A percentile compares a stretch with the other conserved stretches of the same genome.
Evolutionary conservation across 1,284 basidiomycete genomes (phyloP).

Genomic region (Singerocomus inundabilis): DNA sequence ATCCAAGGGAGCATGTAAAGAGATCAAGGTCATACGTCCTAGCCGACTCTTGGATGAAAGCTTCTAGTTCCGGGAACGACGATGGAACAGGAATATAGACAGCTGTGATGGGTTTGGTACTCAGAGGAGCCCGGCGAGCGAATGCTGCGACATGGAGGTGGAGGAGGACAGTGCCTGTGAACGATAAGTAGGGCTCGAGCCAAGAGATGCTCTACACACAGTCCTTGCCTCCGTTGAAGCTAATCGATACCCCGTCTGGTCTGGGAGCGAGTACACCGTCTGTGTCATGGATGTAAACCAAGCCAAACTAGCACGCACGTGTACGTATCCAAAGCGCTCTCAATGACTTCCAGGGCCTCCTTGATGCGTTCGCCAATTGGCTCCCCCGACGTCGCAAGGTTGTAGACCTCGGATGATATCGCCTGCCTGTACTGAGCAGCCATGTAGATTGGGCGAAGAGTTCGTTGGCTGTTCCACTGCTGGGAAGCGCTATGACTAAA

Average conservation of each 20-base stretch:
- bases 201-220: slow-evolving; percentile 56
- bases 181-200: slow-evolving; percentile 4
- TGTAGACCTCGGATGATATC: slow-evolving; percentile 59
- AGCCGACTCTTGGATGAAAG: slow-evolving; percentile 72
- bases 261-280: slow-evolving; percentile 36
- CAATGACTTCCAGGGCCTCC: slow-evolving; percentile 77
- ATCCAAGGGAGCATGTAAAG: slow-evolving; percentile 53
- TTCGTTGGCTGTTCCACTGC: neutral
- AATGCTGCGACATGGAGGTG: slow-evolving; percentile 84
- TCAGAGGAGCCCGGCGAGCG: slow-evolving; percentile 40
- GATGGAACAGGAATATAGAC: slow-evolving; percentile 91
- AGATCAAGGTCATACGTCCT: slow-evolving; percentile 79
- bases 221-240: slow-evolving; percentile 98
- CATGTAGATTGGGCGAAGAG: slow-evolving; percentile 1
- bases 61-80: slow-evolving; percentile 83
- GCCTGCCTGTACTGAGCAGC: slow-evolving; percentile 41
- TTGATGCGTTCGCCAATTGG: slow-evolving; percentile 62
- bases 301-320: slow-evolving; percentile 55
- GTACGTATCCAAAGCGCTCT: slow-evolving; percentile 68
- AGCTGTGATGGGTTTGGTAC: slow-evolving; percentile 60
- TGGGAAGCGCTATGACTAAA: slow-evolving; percentile 10
- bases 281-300: neutral
- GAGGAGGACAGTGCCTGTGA: slow-evolving; percentile 86
- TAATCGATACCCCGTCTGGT: slow-evolving; percentile 72
- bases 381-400: slow-evolving; percentile 51